These are phyloP conservation scores for Sophora flavescens DNA, from an alignment of 306 rosid species.

Conservation along the genomic window DNA sequence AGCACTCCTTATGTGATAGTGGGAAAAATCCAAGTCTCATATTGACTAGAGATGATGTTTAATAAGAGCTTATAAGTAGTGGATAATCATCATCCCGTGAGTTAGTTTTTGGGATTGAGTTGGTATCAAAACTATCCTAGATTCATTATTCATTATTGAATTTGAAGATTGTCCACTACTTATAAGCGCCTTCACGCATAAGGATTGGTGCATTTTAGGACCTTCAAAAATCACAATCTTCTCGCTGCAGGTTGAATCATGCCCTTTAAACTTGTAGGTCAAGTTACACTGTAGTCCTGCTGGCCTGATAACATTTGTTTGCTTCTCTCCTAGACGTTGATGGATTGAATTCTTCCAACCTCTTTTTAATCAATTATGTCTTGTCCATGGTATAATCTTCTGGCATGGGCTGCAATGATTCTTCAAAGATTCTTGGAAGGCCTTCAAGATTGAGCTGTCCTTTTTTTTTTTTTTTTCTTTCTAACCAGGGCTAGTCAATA, in stretches of 20 bases:
- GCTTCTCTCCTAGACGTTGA: constrained; percentile 42
- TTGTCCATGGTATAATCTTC: background rate
- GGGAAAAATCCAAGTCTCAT: no score
- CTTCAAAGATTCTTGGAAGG: constrained; percentile 41
- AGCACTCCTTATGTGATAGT: no score
- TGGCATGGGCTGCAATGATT: background rate
- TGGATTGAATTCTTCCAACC: constrained; percentile 26
- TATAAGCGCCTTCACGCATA: no score
- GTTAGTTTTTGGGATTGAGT: no score
- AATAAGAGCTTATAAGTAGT: no score
- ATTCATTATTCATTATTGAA: no score
- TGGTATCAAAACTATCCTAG: no score
- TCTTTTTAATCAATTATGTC: background rate
- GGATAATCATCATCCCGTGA: no score
- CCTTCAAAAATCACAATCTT: constrained; percentile 30
- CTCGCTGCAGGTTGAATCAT: constrained; percentile 30
- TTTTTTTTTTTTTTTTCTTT: no score
- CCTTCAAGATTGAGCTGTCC: constrained; percentile 3
- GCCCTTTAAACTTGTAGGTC: constrained; percentile 18
- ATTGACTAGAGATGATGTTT: no score
- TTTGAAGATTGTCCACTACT: no score
- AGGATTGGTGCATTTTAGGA: constrained; percentile 17
- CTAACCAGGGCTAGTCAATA: background rate
- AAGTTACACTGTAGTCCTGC: constrained; percentile 48
- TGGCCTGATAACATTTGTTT: constrained; percentile 20